A percentile compares a stretch with the other conserved stretches of the same genome.
Evolutionary conservation across 1,139 yeast genomes (phyloP).

Genomic region (Debaryomycetaceae sp.): DNA sequence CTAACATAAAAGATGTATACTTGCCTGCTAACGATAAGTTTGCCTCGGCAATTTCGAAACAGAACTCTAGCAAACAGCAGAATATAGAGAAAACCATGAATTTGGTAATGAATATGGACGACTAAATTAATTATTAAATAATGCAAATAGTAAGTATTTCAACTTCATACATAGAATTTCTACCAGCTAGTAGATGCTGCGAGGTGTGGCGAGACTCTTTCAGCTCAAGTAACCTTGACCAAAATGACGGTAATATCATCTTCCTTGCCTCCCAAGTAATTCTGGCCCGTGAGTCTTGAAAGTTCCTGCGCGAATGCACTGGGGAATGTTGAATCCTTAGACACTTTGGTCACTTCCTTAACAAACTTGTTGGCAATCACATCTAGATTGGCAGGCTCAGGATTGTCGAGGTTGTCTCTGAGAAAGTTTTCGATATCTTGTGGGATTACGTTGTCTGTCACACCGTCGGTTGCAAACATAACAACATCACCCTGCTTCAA

Average conservation of each 20-base stretch:
- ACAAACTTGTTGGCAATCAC: constrained; percentile 60
- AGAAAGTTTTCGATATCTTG: constrained; percentile 67
- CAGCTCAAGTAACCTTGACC: constrained; percentile 50
- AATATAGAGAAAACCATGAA: constrained; percentile 42
- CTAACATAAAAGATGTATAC: constrained; percentile 39
- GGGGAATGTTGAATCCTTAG: constrained; percentile 70
- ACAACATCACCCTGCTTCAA: constrained; percentile 69
- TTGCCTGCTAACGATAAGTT: constrained; percentile 50
- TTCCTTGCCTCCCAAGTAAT: constrained; percentile 86
- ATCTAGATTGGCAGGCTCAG: constrained; percentile 20
- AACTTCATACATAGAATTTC: background rate
- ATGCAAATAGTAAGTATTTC: background rate
- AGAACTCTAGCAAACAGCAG: constrained; percentile 29
- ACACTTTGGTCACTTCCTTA: constrained; percentile 60
- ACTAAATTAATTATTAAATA: constrained; percentile 6
- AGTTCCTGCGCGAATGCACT: constrained; percentile 87
- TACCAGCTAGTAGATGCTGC: background rate
- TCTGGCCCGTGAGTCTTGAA: constrained; percentile 62
- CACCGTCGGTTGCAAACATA: constrained; percentile 90
- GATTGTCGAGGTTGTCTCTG: constrained; percentile 38
- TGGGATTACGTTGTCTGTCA: constrained; percentile 77
- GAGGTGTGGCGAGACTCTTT: no score
- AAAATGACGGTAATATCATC: constrained; percentile 88
- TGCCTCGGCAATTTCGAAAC: constrained; percentile 36
- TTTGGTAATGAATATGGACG: constrained; percentile 39